These are phyloP conservation scores for Paradendryphiella salina DNA, from an alignment of 2,329 filamentous ascomycete genomes.

Conservation along the genomic window DNA sequence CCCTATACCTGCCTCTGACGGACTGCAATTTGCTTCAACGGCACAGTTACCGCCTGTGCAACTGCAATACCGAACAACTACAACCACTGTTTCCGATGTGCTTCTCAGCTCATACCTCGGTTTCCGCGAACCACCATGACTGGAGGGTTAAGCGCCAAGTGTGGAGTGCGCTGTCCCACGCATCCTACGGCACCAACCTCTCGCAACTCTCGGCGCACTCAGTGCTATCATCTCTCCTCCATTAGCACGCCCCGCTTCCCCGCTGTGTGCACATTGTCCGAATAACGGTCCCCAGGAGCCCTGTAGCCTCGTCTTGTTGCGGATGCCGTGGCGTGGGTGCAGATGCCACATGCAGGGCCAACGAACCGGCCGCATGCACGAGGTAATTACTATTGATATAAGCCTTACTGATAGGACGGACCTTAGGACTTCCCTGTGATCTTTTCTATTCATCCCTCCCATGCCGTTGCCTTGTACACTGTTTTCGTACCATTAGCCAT, in stretches of 20 bases:
- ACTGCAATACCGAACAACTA: neutral
- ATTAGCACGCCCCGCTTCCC: slow-evolving; percentile 24
- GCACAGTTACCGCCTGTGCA: neutral
- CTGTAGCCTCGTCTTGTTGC: slow-evolving; percentile 15
- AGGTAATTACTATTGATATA: slow-evolving; percentile 23
- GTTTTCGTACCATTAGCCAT: slow-evolving; percentile 1
- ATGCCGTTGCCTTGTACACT: neutral
- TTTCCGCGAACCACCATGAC: slow-evolving; percentile 12
- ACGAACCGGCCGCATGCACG: slow-evolving; percentile 27
- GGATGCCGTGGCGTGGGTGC: slow-evolving; percentile 32
- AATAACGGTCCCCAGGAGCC: slow-evolving; percentile 20
- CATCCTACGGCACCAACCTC: slow-evolving; percentile 21
- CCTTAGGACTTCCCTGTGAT: neutral
- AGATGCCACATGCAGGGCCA: slow-evolving; percentile 33
- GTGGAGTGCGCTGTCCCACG: slow-evolving; percentile 39
- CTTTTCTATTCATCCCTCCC: neutral
- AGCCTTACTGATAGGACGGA: slow-evolving; percentile 15
- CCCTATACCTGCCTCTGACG: neutral
- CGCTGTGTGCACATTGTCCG: slow-evolving; percentile 20
- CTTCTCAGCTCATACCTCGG: neutral
- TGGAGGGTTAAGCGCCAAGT: slow-evolving; percentile 26
- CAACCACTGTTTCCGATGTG: neutral
- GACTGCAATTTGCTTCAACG: neutral
- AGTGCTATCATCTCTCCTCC: slow-evolving; percentile 16
- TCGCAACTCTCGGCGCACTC: slow-evolving; percentile 22